Evolutionary conservation across 1,284 basidiomycete species (phyloP), one percentile per base, ranked within the genome.

Genomic region (Peniophora sp.): DNA sequence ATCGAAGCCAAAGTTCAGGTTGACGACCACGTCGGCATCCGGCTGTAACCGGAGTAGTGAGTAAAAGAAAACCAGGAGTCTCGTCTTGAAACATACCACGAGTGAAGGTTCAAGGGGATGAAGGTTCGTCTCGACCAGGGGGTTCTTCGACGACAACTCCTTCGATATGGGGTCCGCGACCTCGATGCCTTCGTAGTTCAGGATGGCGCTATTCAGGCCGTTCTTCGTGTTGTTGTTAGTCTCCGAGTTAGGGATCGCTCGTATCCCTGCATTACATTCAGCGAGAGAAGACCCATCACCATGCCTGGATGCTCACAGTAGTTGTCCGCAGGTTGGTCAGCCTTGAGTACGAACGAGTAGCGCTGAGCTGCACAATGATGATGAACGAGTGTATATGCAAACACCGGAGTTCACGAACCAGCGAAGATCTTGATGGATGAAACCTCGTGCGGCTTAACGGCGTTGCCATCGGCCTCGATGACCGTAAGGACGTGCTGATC

Each of bases 391-490:
- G n/a, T n/a, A n/a, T n/a, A n/a, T n/a, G n/a, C n/a, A n/a, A n/a
- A n/a, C n/a, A n/a, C n/a, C n/a, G n/a, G n/a, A n/a, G n/a, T n/a
- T n/a, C n/a, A n/a, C n/a, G n/a, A n/a, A n/a, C n/a, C n/a, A n/a
- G n/a, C 61, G 38, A 61, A 63, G 19, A 77, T 63, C 10, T 56
- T 57, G 22, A 76, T 57, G 0, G 56, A 65, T 39, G 77, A 71
- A 1, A 76, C 73, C 1, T 57, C 56, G 11, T 70, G 56, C 0
- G 73, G 74, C 12, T 63, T 20, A 0, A 65, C 64, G 53, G 69
- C 70, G 9, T 55, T 58, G 5, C 77, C 74, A 45, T 82, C 80
- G 0, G 61, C 75, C 59, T 79, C 68, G 52, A 79, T 71, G 53
- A 77, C 61, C 2, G 72, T 73, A 61, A 75, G 60, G 1, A 53